Conservation (phyloP, 306 rosid species). For the Malus sieversii region DNA sequence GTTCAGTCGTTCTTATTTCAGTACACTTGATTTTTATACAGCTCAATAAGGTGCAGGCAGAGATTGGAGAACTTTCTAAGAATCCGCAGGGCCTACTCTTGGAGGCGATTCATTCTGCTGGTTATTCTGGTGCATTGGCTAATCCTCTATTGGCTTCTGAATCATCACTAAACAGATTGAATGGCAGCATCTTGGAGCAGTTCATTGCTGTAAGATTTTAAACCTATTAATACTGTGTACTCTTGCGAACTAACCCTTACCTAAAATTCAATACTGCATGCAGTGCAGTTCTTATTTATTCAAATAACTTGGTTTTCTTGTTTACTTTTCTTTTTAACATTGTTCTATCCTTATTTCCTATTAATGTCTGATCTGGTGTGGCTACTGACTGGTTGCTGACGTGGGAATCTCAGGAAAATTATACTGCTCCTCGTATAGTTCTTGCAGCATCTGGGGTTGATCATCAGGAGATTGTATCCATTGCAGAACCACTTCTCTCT, state of each 20-base stretch:
- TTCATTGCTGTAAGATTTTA: slow-evolving; percentile 69
- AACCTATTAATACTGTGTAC: slow-evolving; percentile 2
- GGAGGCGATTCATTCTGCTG: slow-evolving; percentile 95
- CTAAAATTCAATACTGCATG: neutral
- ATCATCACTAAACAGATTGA: slow-evolving; percentile 55
- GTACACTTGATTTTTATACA: slow-evolving; percentile 24
- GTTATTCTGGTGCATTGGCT: slow-evolving; percentile 84
- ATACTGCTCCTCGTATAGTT: slow-evolving; percentile 90
- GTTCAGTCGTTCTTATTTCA: slow-evolving; percentile 15
- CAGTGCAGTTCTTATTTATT: slow-evolving; percentile 9
- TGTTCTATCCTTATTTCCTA: neutral
- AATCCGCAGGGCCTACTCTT: slow-evolving; percentile 92
- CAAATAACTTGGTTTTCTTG: neutral
- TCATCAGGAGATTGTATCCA: slow-evolving; percentile 71
- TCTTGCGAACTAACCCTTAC: neutral
- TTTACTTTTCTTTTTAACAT: neutral
- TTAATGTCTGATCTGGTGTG: neutral
- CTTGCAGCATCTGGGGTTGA: slow-evolving; percentile 95
- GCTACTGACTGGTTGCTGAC: slow-evolving; percentile 20
- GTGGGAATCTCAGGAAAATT: slow-evolving; percentile 65
- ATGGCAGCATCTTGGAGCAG: slow-evolving; percentile 58
- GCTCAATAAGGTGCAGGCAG: slow-evolving; percentile 75
- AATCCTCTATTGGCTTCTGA: slow-evolving; percentile 92
- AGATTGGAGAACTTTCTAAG: slow-evolving; percentile 65
- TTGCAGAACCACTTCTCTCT: slow-evolving; percentile 85